Evolutionary conservation across 2,329 filamentous ascomycete genomes (phyloP).

Genomic region (Colletotrichum chlorophyti): DNA sequence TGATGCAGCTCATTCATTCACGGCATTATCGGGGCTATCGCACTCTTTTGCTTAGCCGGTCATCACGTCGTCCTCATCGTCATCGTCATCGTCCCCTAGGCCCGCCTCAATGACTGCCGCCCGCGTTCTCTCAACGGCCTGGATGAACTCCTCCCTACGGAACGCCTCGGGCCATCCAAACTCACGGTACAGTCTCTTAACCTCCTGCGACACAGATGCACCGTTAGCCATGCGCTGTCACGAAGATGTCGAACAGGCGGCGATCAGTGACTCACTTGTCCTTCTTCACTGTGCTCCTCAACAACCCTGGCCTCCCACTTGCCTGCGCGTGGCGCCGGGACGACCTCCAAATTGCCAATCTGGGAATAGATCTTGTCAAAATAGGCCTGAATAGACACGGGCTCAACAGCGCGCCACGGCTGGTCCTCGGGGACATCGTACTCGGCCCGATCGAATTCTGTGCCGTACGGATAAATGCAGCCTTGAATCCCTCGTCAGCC

Average conservation of each 20-base stretch:
- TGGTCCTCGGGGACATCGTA: conserved; percentile 1
- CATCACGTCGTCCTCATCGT: conserved; percentile 22
- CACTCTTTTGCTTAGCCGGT: not conserved
- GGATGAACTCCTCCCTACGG: conserved; percentile 20
- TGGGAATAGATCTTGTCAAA: conserved; percentile 23
- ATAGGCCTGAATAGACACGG: conserved; percentile 10
- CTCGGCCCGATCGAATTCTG: conserved; percentile 7
- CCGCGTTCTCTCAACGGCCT: conserved; percentile 17
- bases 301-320: conserved; percentile 25
- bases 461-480: conserved; percentile 25
- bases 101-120: conserved; percentile 13
- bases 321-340: conserved; percentile 21
- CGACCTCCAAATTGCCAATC: conserved; percentile 20
- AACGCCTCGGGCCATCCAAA: conserved; percentile 21
- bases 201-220: not conserved
- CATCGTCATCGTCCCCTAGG: conserved; percentile 16
- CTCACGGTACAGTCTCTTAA: conserved; percentile 12
- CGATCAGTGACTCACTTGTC: conserved; percentile 9
- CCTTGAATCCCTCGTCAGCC: not conserved
- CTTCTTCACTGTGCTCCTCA: conserved; percentile 21
- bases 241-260: not conserved
- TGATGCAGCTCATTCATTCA: not conserved
- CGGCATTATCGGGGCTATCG: not conserved
- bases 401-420: conserved; percentile 22
- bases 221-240: not conserved